Percentiles rank a stretch among this genome's conserved stretches.
These are phyloP conservation scores for Phoma herbarum DNA, from an alignment of 2,329 filamentous ascomycete species.

Conservation along the genomic window DNA sequence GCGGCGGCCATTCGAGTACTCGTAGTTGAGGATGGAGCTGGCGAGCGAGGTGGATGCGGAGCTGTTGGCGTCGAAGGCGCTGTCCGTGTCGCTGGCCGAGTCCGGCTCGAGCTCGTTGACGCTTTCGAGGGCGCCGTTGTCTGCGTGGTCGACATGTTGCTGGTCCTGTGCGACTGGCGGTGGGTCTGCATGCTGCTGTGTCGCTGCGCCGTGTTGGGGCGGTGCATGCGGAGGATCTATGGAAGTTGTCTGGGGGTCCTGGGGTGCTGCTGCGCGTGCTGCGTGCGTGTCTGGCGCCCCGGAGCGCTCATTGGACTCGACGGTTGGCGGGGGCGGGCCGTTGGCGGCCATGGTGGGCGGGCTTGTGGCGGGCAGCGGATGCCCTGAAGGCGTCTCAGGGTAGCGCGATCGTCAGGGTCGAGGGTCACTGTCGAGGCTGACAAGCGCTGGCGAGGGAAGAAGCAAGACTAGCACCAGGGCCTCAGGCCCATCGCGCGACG, in stretches of 20 bases:
- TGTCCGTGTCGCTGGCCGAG: constrained; percentile 39
- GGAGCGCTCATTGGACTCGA: neutral
- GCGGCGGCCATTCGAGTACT: constrained; percentile 51
- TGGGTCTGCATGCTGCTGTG: neutral
- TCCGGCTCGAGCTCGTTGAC: constrained; percentile 43
- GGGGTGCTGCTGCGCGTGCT: too few relatives aligned
- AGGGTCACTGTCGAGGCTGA: neutral
- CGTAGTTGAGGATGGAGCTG: constrained; percentile 50
- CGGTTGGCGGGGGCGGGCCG: neutral
- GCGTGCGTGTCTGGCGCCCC: too few relatives aligned
- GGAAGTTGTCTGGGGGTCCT: too few relatives aligned
- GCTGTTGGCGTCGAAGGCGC: constrained; percentile 41
- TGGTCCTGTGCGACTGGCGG: neutral
- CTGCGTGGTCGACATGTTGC: neutral
- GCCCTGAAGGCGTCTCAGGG: neutral
- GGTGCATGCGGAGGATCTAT: neutral
- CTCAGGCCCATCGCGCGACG: neutral
- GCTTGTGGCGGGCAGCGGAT: too few relatives aligned
- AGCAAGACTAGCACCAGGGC: neutral
- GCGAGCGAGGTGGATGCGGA: constrained; percentile 46
- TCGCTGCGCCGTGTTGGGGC: too few relatives aligned
- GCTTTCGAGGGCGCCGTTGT: constrained; percentile 32
- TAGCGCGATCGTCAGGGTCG: neutral
- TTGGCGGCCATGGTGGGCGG: constrained; percentile 1
- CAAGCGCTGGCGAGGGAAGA: neutral